A percentile compares a stretch with the other conserved stretches of the same genome.
These are phyloP conservation scores for Aurantiochytrium sp. DNA, from an alignment of 108 stramenopile species.

Conservation along the genomic window DNA sequence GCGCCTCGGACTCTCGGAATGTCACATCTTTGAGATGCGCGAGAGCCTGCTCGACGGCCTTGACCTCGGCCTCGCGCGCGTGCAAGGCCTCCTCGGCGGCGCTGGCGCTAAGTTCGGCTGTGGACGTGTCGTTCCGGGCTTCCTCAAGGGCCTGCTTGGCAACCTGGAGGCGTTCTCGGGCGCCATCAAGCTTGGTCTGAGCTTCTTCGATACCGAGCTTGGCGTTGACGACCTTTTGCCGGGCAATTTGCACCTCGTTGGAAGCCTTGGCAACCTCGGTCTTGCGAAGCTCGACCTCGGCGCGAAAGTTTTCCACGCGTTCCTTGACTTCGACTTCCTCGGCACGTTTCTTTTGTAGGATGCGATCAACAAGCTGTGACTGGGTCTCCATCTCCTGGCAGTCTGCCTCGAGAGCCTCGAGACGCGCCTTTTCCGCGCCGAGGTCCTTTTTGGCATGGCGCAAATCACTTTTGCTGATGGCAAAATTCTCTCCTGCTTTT, in stretches of 20 bases:
- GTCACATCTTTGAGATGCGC: slow-evolving; percentile 46
- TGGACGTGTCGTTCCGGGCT: slow-evolving; percentile 40
- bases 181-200: slow-evolving; percentile 22
- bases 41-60: slow-evolving; percentile 38
- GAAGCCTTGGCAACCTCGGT: slow-evolving; percentile 48
- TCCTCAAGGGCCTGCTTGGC: slow-evolving; percentile 27
- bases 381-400: slow-evolving; percentile 46
- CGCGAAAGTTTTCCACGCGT: slow-evolving; percentile 43
- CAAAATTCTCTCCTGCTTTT: slow-evolving; percentile 41
- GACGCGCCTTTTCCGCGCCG: slow-evolving; percentile 28
- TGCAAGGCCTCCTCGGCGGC: slow-evolving; percentile 48
- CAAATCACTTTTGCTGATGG: slow-evolving; percentile 3
- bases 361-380: slow-evolving; percentile 47
- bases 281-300: slow-evolving; percentile 62
- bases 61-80: slow-evolving; percentile 49
- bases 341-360: slow-evolving; percentile 51
- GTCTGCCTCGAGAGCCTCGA: slow-evolving; percentile 46
- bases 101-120: slow-evolving; percentile 48
- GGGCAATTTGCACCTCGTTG: slow-evolving; percentile 37
- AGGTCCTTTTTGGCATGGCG: slow-evolving; percentile 27
- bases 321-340: slow-evolving; percentile 39
- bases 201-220: slow-evolving; percentile 29
- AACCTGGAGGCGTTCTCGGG: neutral
- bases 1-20: slow-evolving; percentile 56
- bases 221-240: slow-evolving; percentile 39